Percentiles rank a stretch among this genome's conserved stretches.
Conservation (phyloP, 1,284 basidiomycete genomes). For the Ceratobasidium theobromae region DNA sequence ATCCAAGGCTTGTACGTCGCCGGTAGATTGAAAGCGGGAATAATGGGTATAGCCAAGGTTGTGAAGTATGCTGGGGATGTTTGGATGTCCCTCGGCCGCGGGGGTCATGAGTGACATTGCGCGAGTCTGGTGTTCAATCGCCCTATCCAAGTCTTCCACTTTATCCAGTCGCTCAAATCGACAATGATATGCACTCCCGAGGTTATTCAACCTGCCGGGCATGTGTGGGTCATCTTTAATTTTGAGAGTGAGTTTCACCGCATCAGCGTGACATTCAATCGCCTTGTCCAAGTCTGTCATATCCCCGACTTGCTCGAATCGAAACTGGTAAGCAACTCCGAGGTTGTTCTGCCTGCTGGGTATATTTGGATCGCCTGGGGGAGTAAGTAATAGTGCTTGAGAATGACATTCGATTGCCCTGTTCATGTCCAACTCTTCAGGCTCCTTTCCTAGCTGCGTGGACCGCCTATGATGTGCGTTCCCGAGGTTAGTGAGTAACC, state of each 20-base stretch:
- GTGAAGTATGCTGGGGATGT: too few relatives aligned
- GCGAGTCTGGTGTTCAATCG: too few relatives aligned
- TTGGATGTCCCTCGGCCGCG: too few relatives aligned
- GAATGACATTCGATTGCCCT: not conserved
- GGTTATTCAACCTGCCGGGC: not conserved
- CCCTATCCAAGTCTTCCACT: not conserved
- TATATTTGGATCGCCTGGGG: not conserved
- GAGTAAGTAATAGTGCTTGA: not conserved
- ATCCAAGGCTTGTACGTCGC: too few relatives aligned
- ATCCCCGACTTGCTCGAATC: not conserved
- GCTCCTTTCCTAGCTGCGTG: not conserved
- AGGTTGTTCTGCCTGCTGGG: not conserved
- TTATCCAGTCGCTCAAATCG: not conserved
- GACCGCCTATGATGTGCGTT: not conserved
- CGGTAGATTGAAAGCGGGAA: too few relatives aligned
- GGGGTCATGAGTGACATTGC: too few relatives aligned
- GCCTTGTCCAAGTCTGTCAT: not conserved
- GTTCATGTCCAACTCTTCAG: not conserved
- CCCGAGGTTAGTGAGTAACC: not conserved
- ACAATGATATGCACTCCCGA: not conserved
- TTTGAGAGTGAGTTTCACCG: not conserved
- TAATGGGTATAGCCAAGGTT: too few relatives aligned
- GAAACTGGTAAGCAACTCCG: not conserved
- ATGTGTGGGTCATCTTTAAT: not conserved
- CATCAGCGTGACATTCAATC: not conserved